Evolutionary conservation across 495 filamentous ascomycete species (phyloP).

Genomic region (Xylaria longipes): DNA sequence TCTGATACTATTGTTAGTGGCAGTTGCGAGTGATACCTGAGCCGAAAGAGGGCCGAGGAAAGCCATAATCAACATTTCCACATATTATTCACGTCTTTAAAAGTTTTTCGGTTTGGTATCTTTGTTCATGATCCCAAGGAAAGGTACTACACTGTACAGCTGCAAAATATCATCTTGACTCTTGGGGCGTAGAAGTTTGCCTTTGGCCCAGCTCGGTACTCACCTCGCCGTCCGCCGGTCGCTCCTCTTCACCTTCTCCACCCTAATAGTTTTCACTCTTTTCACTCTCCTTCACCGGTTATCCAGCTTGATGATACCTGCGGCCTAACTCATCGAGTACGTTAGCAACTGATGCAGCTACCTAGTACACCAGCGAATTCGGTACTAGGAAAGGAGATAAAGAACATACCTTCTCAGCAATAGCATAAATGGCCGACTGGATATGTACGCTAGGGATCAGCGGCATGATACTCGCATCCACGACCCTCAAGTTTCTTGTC

Average conservation of each 20-base stretch:
- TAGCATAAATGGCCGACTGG: conserved; percentile 61
- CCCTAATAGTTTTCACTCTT: no score
- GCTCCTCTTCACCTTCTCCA: no score
- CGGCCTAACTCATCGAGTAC: conserved; percentile 34
- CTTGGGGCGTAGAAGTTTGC: neutral
- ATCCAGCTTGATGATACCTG: conserved; percentile 47
- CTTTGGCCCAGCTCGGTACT: neutral
- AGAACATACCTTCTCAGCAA: conserved; percentile 60
- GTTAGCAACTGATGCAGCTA: neutral
- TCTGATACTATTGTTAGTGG: neutral
- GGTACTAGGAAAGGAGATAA: neutral
- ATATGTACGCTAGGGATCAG: conserved; percentile 61
- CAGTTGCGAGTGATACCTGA: neutral
- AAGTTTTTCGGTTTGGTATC: neutral
- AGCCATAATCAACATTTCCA: neutral
- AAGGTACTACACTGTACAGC: neutral
- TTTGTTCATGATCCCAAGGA: neutral
- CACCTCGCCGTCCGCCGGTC: neutral
- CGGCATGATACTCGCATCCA: conserved; percentile 65
- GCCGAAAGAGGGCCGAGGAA: neutral
- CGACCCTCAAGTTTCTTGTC: conserved; percentile 53
- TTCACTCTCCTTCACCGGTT: no score
- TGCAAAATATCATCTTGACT: neutral
- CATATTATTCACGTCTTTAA: neutral
- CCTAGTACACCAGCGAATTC: neutral